Evolutionary conservation across 805 yeast genomes (phyloP).

Genomic region (Kluyveromyces dobzhanskii): DNA sequence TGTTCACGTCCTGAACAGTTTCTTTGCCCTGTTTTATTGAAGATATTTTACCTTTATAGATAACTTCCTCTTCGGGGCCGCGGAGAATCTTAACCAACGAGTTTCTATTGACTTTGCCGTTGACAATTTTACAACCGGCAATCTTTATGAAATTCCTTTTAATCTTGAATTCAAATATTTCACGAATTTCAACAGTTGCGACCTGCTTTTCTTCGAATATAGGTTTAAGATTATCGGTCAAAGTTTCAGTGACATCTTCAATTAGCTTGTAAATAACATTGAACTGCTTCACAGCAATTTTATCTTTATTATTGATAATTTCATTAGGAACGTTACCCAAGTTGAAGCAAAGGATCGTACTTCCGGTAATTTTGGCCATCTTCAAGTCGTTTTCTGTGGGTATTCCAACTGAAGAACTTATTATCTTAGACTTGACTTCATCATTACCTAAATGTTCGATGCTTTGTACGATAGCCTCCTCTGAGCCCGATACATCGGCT

Average conservation of each 20-base stretch:
- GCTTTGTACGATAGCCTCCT: slow-evolving; percentile 84
- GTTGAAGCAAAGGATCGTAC: slow-evolving; percentile 74
- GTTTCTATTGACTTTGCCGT: slow-evolving; percentile 59
- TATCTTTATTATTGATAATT: slow-evolving; percentile 46
- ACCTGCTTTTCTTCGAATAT: slow-evolving; percentile 54
- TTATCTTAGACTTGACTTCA: slow-evolving; percentile 63
- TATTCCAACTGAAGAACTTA: slow-evolving; percentile 71
- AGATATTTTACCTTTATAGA: slow-evolving; percentile 51
- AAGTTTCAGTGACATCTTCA: slow-evolving; percentile 65
- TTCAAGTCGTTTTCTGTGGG: slow-evolving; percentile 61
- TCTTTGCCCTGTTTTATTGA: slow-evolving; percentile 78
- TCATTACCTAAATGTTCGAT: slow-evolving; percentile 79
- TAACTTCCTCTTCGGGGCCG: slow-evolving; percentile 31
- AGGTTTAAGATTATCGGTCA: slow-evolving; percentile 56
- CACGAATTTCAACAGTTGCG: slow-evolving; percentile 62
- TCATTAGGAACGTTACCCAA: slow-evolving; percentile 54
- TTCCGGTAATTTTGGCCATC: slow-evolving; percentile 61
- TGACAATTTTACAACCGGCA: slow-evolving; percentile 80
- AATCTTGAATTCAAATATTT: slow-evolving; percentile 59
- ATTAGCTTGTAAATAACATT: slow-evolving; percentile 83
- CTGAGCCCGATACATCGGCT: slow-evolving; percentile 91
- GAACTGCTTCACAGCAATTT: slow-evolving; percentile 50
- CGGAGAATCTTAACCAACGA: slow-evolving; percentile 51
- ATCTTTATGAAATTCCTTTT: slow-evolving; percentile 50
- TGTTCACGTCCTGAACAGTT: slow-evolving; percentile 65